Percentiles rank a stretch among this genome's conserved stretches.
Evolutionary conservation across 2,329 filamentous ascomycete genomes (phyloP).

Genomic region (Penicillium sp.): DNA sequence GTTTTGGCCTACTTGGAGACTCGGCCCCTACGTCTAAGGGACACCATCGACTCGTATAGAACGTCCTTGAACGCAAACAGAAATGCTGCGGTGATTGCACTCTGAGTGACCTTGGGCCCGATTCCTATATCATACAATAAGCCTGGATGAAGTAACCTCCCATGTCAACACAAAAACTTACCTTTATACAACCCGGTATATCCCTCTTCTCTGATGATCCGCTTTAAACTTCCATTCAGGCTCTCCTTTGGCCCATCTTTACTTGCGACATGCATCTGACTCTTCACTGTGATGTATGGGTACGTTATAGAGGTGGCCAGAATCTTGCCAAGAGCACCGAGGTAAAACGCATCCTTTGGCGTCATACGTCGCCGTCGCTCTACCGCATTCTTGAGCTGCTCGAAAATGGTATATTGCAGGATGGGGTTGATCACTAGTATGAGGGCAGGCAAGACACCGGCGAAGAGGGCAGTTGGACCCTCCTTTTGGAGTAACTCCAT

Average conservation of each 20-base stretch:
- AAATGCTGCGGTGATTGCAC: conserved; percentile 93
- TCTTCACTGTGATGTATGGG: conserved; percentile 98
- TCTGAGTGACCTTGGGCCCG: conserved; percentile 94
- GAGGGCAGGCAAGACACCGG: conserved; percentile 89
- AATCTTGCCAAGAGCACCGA: conserved; percentile 92
- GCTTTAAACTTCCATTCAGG: conserved; percentile 75
- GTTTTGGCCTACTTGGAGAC: conserved; percentile 35
- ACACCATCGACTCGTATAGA: conserved; percentile 69
- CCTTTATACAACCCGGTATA: conserved; percentile 91
- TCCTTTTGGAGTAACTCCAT: conserved; percentile 81
- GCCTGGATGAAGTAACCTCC: neutral
- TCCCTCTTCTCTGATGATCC: conserved; percentile 87
- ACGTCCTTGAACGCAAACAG: conserved; percentile 98
- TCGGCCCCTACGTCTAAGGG: conserved; percentile 37
- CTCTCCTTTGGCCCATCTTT: conserved; percentile 78
- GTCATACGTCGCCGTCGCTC: conserved; percentile 80
- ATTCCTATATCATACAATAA: conserved; percentile 66
- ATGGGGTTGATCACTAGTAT: conserved; percentile 98
- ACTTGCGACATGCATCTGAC: conserved; percentile 89
- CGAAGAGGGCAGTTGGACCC: conserved; percentile 82
- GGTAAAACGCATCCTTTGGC: conserved; percentile 83
- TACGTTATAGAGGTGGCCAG: conserved; percentile 94
- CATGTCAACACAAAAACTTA: conserved; percentile 48
- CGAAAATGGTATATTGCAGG: conserved; percentile 96
- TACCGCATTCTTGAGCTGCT: conserved; percentile 92